These are phyloP conservation scores for Erysiphe pulchra DNA, from an alignment of 2,329 filamentous ascomycete genomes.

Conservation along the genomic window DNA sequence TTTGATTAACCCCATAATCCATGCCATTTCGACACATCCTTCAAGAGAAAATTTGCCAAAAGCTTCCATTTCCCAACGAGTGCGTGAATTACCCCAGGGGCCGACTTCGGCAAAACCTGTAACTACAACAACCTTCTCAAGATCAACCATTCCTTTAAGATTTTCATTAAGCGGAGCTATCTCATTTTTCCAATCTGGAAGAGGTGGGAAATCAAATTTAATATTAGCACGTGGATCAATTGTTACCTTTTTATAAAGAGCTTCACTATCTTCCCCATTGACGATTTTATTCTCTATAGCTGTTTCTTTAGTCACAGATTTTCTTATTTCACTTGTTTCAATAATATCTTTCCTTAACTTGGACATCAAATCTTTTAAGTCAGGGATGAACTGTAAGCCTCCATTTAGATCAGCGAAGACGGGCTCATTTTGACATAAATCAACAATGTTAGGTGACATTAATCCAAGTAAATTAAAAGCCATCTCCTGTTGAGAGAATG, in stretches of 20 bases:
- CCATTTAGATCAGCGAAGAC: constrained; percentile 96
- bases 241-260: constrained; percentile 80
- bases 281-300: constrained; percentile 92
- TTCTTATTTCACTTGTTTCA: constrained; percentile 80
- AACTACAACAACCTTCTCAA: constrained; percentile 93
- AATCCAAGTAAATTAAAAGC: constrained; percentile 93
- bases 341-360: constrained; percentile 82
- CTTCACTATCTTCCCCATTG: constrained; percentile 80
- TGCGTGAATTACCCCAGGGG: constrained; percentile 95
- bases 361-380: constrained; percentile 84
- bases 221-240: constrained; percentile 91
- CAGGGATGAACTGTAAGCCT: constrained; percentile 88
- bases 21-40: constrained; percentile 96
- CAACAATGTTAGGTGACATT: constrained; percentile 82
- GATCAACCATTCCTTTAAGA: constrained; percentile 93
- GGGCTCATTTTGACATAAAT: constrained; percentile 84
- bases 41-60: constrained; percentile 91
- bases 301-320: constrained; percentile 85
- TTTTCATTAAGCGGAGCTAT: constrained; percentile 67
- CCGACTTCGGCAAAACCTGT: constrained; percentile 91
- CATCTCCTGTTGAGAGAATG: constrained; percentile 98
- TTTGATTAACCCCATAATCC: constrained; percentile 99
- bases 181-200: constrained; percentile 81
- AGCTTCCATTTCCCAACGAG: constrained; percentile 98
- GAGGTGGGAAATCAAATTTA: constrained; percentile 80